A percentile compares a stretch with the other conserved stretches of the same genome.
Conservation (phyloP, 176 grass and related monocot genomes). For the Otatea glauca region DNA sequence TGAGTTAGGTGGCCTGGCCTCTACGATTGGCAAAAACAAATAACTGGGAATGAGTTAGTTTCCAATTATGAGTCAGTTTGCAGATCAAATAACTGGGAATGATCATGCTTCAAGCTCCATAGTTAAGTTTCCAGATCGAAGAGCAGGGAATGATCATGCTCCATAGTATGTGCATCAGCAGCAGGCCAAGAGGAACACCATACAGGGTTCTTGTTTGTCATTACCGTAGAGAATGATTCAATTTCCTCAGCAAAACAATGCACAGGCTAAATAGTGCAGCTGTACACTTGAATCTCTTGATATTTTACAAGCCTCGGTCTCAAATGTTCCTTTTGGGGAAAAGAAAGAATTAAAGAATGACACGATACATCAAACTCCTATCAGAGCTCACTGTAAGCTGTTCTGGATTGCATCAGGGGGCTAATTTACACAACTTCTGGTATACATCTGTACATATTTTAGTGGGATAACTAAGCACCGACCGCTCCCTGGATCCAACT, state of each 20-base stretch:
- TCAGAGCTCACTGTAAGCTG: constrained; percentile 16
- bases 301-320: constrained; percentile 39
- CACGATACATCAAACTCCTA: constrained; percentile 27
- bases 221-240: background rate
- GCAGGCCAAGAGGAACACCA: background rate
- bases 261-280: background rate
- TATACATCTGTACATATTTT: constrained; percentile 51
- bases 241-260: constrained; percentile 30
- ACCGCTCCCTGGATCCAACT: constrained; percentile 9
- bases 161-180: background rate
- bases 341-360: constrained; percentile 49
- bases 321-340: background rate
- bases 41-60: background rate
- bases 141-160: background rate
- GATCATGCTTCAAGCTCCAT: background rate
- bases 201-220: background rate
- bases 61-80: background rate
- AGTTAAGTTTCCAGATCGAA: background rate
- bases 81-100: background rate
- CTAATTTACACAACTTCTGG: constrained; percentile 54
- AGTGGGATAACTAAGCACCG: background rate
- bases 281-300: constrained; percentile 45
- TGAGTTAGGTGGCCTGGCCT: background rate
- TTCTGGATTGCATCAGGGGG: constrained; percentile 29
- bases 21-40: no score